Conservation (phyloP, 352 stramenopile genomes). For the Pythium sp. region DNA sequence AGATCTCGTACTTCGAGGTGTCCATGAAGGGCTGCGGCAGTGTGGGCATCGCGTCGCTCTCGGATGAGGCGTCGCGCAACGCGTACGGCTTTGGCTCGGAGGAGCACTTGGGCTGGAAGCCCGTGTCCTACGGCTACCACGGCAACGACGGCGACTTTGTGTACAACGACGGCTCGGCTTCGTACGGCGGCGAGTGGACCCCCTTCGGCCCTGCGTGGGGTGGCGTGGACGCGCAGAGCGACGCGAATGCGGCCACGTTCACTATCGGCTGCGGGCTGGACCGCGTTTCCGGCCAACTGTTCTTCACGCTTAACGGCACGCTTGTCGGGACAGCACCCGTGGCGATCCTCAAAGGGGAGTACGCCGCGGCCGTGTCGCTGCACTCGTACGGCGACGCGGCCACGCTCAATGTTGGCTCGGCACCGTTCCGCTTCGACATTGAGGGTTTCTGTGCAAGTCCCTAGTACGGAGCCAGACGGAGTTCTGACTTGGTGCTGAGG, state of each 20-base stretch:
- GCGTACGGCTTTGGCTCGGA: slow-evolving; percentile 81
- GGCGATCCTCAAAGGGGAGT: slow-evolving; percentile 48
- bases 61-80: slow-evolving; percentile 41
- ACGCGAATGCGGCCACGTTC: slow-evolving; percentile 26
- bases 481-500: slow-evolving; percentile 21
- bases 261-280: slow-evolving; percentile 81
- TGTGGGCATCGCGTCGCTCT: slow-evolving; percentile 71
- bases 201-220: slow-evolving; percentile 75
- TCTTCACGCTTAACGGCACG: slow-evolving; percentile 80
- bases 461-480: slow-evolving; percentile 29
- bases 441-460: slow-evolving; percentile 88
- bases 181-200: slow-evolving; percentile 69
- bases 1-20: slow-evolving; percentile 80
- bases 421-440: slow-evolving; percentile 79
- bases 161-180: slow-evolving; percentile 66
- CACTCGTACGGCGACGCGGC: slow-evolving; percentile 72
- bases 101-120: slow-evolving; percentile 82
- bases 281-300: slow-evolving; percentile 43
- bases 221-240: slow-evolving; percentile 25
- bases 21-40: slow-evolving; percentile 68
- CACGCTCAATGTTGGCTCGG: slow-evolving; percentile 67
- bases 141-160: slow-evolving; percentile 86
- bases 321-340: slow-evolving; percentile 51
- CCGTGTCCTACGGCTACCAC: slow-evolving; percentile 82
- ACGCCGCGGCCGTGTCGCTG: slow-evolving; percentile 75